Evolutionary conservation across 805 yeast species (phyloP), one percentile per base, ranked within the genome.

Genomic region (Helenozyma baotianmanensis): DNA sequence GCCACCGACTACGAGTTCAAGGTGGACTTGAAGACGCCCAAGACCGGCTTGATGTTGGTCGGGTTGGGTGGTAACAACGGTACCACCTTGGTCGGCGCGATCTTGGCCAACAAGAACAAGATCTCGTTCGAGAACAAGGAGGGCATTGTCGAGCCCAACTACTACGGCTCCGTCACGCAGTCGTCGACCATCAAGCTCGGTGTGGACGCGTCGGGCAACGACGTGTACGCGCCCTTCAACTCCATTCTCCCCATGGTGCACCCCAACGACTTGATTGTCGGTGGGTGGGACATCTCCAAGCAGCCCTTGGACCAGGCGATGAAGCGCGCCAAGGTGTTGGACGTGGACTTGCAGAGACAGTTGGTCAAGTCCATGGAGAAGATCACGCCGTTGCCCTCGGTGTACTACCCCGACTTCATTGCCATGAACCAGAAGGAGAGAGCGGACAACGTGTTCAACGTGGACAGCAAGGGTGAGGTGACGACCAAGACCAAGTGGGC

Each of bases 1-100:
- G 54, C 72, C 36, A 73, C 72, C 43, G 82, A 86, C 45, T 86
- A 86, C 54, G 81, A 87, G 55, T 90, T 89, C 72, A 85, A 86
- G 61, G 80, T 85, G 32, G 94, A 87, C 49, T 72, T 85, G 56
- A 72, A 70, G 36, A 77, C 80, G 27, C 95, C 96, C 49, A 87
- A 82, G 61, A 74, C 87, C 30, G 97, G 97, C 50, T 69, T 89
- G 43, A 63, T 89, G 78, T 72, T 90, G 42, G 97, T 89, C 22
- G 97, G 97, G 48, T 72, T 89, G 46, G 97, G 97, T 50, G 97
- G 97, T 62, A 89, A 89, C 72, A 89, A 89, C 56, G 97, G 97
- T 61, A 74, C 96, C 38, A 89, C 97, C 10, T 72, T 90, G 45
- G 76, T 88, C 34, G 88, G 90, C 27, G 81, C 96, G 8, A 71